Conservation (phyloP, 768 basidiomycete genomes). For the Tulasnella sp. region DNA sequence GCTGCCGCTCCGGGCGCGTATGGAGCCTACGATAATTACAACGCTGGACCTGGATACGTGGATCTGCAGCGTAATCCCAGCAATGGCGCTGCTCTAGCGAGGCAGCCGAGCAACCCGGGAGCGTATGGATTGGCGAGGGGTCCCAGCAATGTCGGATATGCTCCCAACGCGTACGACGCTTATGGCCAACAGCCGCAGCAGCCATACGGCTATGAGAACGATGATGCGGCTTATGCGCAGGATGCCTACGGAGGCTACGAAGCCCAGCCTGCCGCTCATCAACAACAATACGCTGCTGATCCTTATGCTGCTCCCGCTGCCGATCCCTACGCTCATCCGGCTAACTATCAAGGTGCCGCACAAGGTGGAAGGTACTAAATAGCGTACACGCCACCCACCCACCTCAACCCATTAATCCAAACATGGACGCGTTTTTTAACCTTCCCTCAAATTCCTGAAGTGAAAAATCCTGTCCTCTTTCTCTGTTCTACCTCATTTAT, state of each 20-base stretch:
- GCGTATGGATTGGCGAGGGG: neutral
- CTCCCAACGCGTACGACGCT: slow-evolving; percentile 4
- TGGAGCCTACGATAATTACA: slow-evolving; percentile 27
- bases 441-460: neutral
- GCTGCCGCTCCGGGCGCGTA: slow-evolving; percentile 47
- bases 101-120: neutral
- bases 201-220: slow-evolving; percentile 2
- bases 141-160: neutral
- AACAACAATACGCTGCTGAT: neutral
- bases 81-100: neutral
- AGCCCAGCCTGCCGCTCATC: neutral
- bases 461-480: neutral
- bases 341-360: slow-evolving; percentile 1
- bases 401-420: neutral
- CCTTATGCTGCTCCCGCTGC: neutral
- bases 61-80: slow-evolving; percentile 49
- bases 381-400: neutral
- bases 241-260: slow-evolving; percentile 16
- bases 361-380: slow-evolving; percentile 9
- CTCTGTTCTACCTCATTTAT: neutral
- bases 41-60: slow-evolving; percentile 44
- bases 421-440: neutral
- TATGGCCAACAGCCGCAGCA: neutral
- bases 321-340: neutral
- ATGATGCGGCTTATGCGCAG: slow-evolving; percentile 6